Base-by-base conservation (phyloP, 306 rosid genomes). In the Myrica gale region DNA sequence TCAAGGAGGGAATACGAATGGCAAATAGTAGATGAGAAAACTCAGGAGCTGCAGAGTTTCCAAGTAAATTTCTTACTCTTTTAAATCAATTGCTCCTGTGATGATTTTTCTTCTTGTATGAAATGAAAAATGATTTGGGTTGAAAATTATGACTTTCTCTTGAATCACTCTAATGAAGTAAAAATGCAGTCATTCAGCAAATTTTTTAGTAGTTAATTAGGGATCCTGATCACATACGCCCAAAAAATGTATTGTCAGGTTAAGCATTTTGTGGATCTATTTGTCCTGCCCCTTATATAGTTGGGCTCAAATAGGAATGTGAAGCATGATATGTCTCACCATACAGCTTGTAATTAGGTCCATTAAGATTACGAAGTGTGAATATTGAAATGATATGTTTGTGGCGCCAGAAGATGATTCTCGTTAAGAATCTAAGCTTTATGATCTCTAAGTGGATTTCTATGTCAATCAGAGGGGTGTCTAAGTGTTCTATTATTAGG, bases 1-100 rank as follows among this genome's bases (percentile, higher is more conserved):
- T 70, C 98, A 6, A 92, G 83, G 89, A 90, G 81, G 87, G 93
- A 95, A 69, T 92, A 90, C 57, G 98, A 94, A 52, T 84, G 53
- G 39, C 89, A 89, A 74, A 79, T 95, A 78, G 98, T 90, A 72
- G 83, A 92, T 41, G 96, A 88, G 65, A 97, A 95, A 65, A 92
- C 89, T 73, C 82, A 84, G 69, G 90, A 92, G 61, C 78, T 95
- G 51, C 91, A 72, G 17, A 84, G 83, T 79, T 95, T 94, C 83
- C 97, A 95, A 79, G 97, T 94, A 68, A 82, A 68, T 84, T 68
- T 43, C 26, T 83, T 19, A 15, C 10, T 58, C 32, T 77, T 74
- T 7, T 32, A 50, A 26, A 19, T 65, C 17, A 63, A 58, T 26
- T 55, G 20, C 12, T 10, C 5, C 6, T 1, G 0, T 11, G 1